Percentiles rank a stretch among this genome's conserved stretches.
Conservation (phyloP, 2,329 filamentous ascomycete genomes). For the Pestalotiopsis sp. region DNA sequence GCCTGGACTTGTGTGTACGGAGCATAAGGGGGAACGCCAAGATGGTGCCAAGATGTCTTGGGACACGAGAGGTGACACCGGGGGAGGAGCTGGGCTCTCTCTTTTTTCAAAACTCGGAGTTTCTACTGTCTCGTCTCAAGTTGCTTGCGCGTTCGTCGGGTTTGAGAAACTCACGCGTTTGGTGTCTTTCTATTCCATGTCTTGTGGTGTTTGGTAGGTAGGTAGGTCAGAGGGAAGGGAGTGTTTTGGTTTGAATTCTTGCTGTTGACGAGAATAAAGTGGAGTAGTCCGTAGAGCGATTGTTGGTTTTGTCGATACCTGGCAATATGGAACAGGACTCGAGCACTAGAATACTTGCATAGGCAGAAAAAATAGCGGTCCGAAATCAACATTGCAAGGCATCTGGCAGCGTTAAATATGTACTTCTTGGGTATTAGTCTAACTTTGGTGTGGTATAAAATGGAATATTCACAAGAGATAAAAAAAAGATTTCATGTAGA, state of each 20-base stretch:
- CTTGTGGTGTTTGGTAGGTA: background rate
- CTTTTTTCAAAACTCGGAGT: background rate
- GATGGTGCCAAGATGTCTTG: slow-evolving; percentile 8
- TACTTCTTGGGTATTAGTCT: slow-evolving; percentile 7
- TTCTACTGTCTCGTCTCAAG: slow-evolving; percentile 4
- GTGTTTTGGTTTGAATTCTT: background rate
- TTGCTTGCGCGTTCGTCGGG: slow-evolving; percentile 10
- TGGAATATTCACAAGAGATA: slow-evolving; percentile 2
- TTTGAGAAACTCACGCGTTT: background rate
- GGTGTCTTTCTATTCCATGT: background rate
- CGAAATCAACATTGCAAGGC: background rate
- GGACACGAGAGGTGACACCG: background rate
- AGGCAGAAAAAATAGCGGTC: too few relatives aligned
- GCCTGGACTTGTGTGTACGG: background rate
- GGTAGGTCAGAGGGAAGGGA: background rate
- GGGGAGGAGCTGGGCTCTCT: background rate
- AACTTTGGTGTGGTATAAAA: background rate
- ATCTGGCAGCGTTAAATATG: background rate
- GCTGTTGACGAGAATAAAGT: too few relatives aligned
- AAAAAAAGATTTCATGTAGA: background rate
- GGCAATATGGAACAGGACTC: too few relatives aligned
- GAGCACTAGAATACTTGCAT: too few relatives aligned
- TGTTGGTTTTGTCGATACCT: too few relatives aligned
- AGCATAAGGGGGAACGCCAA: background rate
- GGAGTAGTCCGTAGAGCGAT: too few relatives aligned